Evolutionary conservation across 345 rosid species (phyloP).

Genomic region (Sisymbrium irio): DNA sequence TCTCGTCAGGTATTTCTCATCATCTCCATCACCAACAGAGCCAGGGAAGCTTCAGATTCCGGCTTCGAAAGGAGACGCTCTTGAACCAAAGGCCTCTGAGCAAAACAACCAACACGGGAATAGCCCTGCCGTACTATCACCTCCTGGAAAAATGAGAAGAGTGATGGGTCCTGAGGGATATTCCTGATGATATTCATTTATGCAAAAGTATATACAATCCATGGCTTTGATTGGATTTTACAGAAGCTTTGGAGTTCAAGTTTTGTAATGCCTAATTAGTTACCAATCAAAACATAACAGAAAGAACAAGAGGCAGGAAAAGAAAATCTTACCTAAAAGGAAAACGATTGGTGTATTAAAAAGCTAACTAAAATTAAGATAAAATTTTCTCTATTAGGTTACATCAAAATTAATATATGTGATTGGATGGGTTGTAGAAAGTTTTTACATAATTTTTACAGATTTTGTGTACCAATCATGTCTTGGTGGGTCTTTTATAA

Average conservation of each 20-base stretch:
- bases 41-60: conserved; percentile 45
- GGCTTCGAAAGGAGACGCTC: conserved; percentile 39
- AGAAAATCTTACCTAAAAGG: too few species aligned
- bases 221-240: conserved; percentile 1
- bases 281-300: conserved; percentile 3
- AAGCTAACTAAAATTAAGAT: too few species aligned
- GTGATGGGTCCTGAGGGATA: conserved; percentile 41
- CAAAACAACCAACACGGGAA: conserved; percentile 28
- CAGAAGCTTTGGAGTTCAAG: not conserved
- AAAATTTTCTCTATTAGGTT: too few species aligned
- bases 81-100: conserved; percentile 28
- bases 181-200: not conserved
- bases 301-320: too few species aligned
- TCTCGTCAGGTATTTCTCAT: conserved; percentile 38
- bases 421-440: too few species aligned
- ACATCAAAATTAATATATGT: too few species aligned
- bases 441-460: too few species aligned
- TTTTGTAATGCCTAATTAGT: not conserved
- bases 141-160: conserved; percentile 45
- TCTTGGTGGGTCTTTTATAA: too few species aligned
- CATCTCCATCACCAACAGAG: conserved; percentile 43
- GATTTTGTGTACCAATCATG: too few species aligned
- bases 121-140: conserved; percentile 39
- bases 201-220: not conserved
- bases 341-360: too few species aligned